Evolutionary conservation across 352 stramenopile genomes (phyloP).

Genomic region (Pythium phragmitis): DNA sequence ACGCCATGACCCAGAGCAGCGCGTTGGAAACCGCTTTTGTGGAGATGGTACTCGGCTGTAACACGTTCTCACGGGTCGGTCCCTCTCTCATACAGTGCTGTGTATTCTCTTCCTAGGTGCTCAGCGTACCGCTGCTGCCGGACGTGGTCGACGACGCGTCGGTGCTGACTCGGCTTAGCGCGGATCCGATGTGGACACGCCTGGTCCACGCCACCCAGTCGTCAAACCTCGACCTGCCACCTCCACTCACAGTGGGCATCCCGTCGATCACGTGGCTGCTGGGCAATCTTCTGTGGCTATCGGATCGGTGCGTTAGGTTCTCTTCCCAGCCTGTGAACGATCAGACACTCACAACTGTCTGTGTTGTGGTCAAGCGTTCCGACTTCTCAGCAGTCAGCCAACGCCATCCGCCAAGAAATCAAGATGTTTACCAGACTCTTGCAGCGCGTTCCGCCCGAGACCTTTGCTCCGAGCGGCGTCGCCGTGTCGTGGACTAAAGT

Average conservation of each 20-base stretch:
- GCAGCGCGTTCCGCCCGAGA: conserved; percentile 46
- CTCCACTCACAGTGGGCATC: conserved; percentile 46
- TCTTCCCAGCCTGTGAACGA: background rate
- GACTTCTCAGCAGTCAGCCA: conserved; percentile 7
- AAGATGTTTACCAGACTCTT: conserved; percentile 47
- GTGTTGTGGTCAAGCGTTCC: background rate
- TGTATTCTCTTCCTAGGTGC: conserved; percentile 4
- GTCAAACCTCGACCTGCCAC: conserved; percentile 25
- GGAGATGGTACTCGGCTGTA: background rate
- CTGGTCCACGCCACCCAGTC: conserved; percentile 21
- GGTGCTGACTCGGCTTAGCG: conserved; percentile 28
- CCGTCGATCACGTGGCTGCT: conserved; percentile 58
- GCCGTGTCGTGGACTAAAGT: conserved; percentile 71
- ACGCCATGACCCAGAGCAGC: background rate
- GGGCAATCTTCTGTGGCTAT: conserved; percentile 63
- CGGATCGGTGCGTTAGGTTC: conserved; percentile 22
- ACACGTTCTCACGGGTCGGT: background rate
- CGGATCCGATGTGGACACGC: conserved; percentile 30
- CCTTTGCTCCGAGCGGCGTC: conserved; percentile 48
- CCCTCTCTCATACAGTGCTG: background rate
- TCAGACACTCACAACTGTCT: background rate
- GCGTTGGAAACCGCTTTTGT: conserved; percentile 8
- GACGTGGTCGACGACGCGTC: conserved; percentile 28
- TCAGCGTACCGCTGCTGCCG: conserved; percentile 15
- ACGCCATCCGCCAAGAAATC: conserved; percentile 35